A percentile compares a stretch with the other conserved stretches of the same genome.
These are phyloP conservation scores for Trypethelium eluteriae DNA, from an alignment of 495 filamentous ascomycete genomes.

Conservation along the genomic window DNA sequence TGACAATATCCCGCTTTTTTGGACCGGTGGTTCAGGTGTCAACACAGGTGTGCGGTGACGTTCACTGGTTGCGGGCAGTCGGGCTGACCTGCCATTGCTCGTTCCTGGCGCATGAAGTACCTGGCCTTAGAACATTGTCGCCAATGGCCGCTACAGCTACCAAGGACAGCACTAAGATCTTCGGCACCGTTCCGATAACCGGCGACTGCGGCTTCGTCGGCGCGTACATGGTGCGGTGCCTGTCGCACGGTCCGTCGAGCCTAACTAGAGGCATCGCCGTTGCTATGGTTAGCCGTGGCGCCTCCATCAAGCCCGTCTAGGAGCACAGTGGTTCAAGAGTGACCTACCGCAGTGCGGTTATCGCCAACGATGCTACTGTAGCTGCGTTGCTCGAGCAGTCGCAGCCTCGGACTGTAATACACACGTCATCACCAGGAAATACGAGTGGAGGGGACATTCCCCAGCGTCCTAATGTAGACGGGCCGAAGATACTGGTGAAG, in stretches of 20 bases:
- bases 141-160: constrained; percentile 4
- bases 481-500: constrained; percentile 24
- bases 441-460: constrained; percentile 10
- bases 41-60: too few species aligned
- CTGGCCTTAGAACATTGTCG: not conserved
- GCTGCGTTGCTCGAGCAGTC: constrained; percentile 22
- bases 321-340: constrained; percentile 14
- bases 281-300: constrained; percentile 24
- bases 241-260: constrained; percentile 38
- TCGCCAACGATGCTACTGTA: constrained; percentile 18
- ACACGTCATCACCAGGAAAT: constrained; percentile 24
- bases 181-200: constrained; percentile 56
- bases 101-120: not conserved
- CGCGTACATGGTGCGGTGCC: constrained; percentile 56
- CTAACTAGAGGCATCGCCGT: constrained; percentile 2
- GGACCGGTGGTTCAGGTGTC: too few species aligned
- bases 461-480: constrained; percentile 21
- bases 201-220: constrained; percentile 67
- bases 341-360: constrained; percentile 25
- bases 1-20: not conserved
- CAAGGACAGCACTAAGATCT: constrained; percentile 18
- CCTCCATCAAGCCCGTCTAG: not conserved
- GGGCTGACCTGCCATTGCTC: not conserved
- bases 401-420: constrained; percentile 28
- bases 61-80: too few species aligned